A percentile compares a stretch with the other conserved stretches of the same genome.
phyloP scores from a whole-genome alignment of 2,329 filamentous ascomycete species.

The Tolypocladium album region DNA sequence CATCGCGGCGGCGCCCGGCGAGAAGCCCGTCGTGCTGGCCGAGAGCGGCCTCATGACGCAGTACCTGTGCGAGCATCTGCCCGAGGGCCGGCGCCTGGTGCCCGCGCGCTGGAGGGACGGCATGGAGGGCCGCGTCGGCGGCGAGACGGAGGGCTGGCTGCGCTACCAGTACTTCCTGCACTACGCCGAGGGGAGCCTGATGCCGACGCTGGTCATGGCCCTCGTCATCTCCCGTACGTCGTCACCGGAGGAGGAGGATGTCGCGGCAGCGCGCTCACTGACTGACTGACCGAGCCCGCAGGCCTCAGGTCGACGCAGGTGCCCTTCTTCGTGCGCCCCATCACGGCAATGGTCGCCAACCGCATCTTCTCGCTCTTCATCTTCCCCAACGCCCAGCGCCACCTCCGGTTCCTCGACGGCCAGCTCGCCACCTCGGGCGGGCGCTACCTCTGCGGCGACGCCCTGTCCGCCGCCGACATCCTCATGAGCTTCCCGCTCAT shows the following conservation, averaged over 20 bases:
- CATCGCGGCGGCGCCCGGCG: slow-evolving; percentile 35
- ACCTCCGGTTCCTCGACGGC: slow-evolving; percentile 38
- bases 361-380: slow-evolving; percentile 28
- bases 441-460: slow-evolving; percentile 36
- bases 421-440: slow-evolving; percentile 34
- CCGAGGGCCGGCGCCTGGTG: slow-evolving; percentile 32
- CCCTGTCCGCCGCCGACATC: slow-evolving; percentile 41
- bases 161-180: slow-evolving; percentile 63
- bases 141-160: slow-evolving; percentile 50
- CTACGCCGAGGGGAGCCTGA: slow-evolving; percentile 76
- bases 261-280: too few species aligned
- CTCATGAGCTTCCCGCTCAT: slow-evolving; percentile 43
- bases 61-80: slow-evolving; percentile 63
- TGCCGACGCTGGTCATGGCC: slow-evolving; percentile 56
- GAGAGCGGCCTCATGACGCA: slow-evolving; percentile 76
- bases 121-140: slow-evolving; percentile 44
- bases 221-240: slow-evolving; percentile 47
- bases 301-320: slow-evolving; percentile 33
- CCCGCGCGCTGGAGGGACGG: slow-evolving; percentile 46
- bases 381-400: slow-evolving; percentile 34
- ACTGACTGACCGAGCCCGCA: slow-evolving; percentile 6
- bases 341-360: slow-evolving; percentile 34
- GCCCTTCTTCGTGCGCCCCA: slow-evolving; percentile 42
- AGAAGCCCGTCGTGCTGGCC: slow-evolving; percentile 53
- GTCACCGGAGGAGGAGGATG: too few species aligned